A percentile compares a stretch with the other conserved stretches of the same genome.
Conservation (phyloP, 2,329 filamentous ascomycete genomes). For the Apiospora hydei region DNA sequence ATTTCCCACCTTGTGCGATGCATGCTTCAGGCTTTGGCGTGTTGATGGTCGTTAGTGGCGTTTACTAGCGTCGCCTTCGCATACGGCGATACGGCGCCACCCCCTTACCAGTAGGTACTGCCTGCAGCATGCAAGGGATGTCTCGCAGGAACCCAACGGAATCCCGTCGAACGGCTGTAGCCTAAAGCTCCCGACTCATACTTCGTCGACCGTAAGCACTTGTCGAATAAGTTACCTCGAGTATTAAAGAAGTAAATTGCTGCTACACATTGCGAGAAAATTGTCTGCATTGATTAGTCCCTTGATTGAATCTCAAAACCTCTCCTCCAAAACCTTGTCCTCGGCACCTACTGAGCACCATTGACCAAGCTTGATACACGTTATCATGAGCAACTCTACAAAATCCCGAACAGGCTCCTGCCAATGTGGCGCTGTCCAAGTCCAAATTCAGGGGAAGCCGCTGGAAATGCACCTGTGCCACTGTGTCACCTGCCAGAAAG, state of each 20-base stretch:
- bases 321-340: neutral
- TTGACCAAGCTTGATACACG: too few species aligned
- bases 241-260: too few species aligned
- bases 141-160: neutral
- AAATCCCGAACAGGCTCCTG: slow-evolving; percentile 11
- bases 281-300: neutral
- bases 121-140: neutral
- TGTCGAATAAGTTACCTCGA: neutral
- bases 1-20: neutral
- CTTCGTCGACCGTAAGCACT: neutral
- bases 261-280: too few species aligned
- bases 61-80: neutral
- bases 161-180: neutral
- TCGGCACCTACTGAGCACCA: neutral
- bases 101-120: neutral
- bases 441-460: neutral
- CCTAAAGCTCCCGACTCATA: neutral
- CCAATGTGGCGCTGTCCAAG: neutral
- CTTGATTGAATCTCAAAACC: neutral
- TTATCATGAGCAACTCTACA: neutral
- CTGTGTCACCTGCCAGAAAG: slow-evolving; percentile 3
- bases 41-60: neutral
- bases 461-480: slow-evolving; percentile 10
- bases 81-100: neutral
- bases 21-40: too few species aligned